phyloP scores from a whole-genome alignment of 495 filamentous ascomycete genomes.

The Xylaria telfairii region DNA sequence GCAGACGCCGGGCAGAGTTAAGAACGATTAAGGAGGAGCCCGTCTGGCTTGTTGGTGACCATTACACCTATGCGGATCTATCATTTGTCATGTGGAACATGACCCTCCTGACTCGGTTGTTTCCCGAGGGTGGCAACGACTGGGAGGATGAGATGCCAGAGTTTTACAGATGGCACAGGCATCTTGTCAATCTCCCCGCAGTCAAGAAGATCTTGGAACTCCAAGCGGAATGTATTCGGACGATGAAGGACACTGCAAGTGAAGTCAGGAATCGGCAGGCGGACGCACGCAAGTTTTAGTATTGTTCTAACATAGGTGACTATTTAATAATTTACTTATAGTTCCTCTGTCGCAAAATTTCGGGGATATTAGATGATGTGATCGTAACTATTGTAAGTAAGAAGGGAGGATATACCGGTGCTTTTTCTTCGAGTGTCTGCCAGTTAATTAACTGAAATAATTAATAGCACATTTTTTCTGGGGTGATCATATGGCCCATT shows the following conservation, averaged over 20 bases:
- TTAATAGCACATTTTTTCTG: not conserved
- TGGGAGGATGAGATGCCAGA: constrained; percentile 38
- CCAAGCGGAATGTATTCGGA: constrained; percentile 33
- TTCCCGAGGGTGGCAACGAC: constrained; percentile 22
- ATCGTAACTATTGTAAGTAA: too few species aligned
- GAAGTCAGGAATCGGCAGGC: constrained; percentile 23
- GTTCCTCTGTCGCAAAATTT: too few species aligned
- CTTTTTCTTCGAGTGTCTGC: not conserved
- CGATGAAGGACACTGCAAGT: constrained; percentile 27
- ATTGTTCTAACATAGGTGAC: not conserved
- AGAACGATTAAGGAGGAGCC: constrained; percentile 42
- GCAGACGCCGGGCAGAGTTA: constrained; percentile 45
- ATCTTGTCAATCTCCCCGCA: constrained; percentile 41
- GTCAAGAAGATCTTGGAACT: constrained; percentile 50
- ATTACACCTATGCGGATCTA: constrained; percentile 64
- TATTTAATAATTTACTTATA: not conserved
- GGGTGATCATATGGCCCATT: not conserved
- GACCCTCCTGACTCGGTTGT: constrained; percentile 18
- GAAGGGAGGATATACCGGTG: not conserved
- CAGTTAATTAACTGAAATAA: not conserved
- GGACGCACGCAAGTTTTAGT: constrained; percentile 15
- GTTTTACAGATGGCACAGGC: constrained; percentile 46
- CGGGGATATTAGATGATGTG: too few species aligned
- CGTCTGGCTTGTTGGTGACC: constrained; percentile 66
- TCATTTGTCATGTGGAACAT: constrained; percentile 65